Evolutionary conservation across 305 asterid species (phyloP).

Genomic region (Solanum hybrid): DNA sequence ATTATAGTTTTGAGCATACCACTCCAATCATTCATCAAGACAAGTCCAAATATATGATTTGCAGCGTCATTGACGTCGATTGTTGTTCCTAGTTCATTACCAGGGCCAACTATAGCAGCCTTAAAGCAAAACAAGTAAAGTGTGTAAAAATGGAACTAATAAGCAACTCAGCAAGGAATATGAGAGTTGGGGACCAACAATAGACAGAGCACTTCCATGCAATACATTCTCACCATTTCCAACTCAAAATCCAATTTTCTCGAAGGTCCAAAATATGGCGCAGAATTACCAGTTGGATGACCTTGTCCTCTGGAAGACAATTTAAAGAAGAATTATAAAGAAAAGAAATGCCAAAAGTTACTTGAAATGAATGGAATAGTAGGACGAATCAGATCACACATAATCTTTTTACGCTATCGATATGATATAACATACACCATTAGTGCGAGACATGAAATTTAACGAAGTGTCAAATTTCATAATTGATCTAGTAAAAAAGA

Average conservation of each 20-base stretch:
- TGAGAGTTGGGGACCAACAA: neutral
- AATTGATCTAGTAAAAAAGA: neutral
- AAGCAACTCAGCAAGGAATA: neutral
- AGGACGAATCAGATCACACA: neutral
- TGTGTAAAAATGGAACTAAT: neutral
- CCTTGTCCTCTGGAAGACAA: slow-evolving; percentile 76
- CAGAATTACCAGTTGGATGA: slow-evolving; percentile 50
- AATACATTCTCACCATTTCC: slow-evolving; percentile 64
- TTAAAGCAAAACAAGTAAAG: slow-evolving; percentile 14
- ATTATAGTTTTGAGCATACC: slow-evolving; percentile 37
- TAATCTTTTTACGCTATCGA: neutral
- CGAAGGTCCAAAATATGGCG: slow-evolving; percentile 91
- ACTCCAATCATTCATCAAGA: slow-evolving; percentile 98
- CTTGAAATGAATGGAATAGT: neutral
- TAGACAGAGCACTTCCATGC: neutral
- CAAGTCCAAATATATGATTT: slow-evolving; percentile 90
- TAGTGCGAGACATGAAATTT: neutral
- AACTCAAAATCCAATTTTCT: slow-evolving; percentile 94
- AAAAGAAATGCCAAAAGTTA: neutral
- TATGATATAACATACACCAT: neutral
- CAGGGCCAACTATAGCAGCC: slow-evolving; percentile 98
- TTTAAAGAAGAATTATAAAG: neutral
- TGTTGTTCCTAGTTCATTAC: slow-evolving; percentile 79
- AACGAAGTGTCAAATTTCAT: neutral
- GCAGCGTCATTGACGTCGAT: slow-evolving; percentile 68